Evolutionary conservation across 108 stramenopile species (phyloP).

Genomic region (Cyclotella distinguenda): DNA sequence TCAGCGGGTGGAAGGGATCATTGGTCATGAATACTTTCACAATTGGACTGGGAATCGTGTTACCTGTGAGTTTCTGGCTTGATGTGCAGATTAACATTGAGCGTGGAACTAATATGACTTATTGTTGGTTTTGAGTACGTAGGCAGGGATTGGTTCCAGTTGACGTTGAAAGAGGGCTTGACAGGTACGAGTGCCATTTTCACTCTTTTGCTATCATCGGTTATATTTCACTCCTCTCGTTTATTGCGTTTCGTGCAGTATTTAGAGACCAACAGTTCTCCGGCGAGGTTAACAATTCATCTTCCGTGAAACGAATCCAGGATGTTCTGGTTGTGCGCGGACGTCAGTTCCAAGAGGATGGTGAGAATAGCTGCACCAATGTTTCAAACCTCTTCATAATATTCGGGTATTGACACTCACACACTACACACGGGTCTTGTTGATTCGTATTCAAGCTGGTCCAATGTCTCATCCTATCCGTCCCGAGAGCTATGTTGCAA

Average conservation of each 20-base stretch:
- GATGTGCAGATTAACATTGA: not conserved
- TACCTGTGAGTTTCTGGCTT: slow-evolving; percentile 45
- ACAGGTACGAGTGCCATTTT: slow-evolving; percentile 47
- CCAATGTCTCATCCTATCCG: slow-evolving; percentile 98
- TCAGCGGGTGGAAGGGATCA: slow-evolving; percentile 75
- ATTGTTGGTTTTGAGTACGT: not conserved
- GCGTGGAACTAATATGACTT: not conserved
- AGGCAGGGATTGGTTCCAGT: slow-evolving; percentile 94
- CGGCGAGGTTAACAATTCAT: slow-evolving; percentile 88
- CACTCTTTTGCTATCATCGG: not conserved
- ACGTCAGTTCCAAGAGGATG: slow-evolving; percentile 86
- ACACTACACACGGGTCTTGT: not conserved
- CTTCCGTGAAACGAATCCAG: slow-evolving; percentile 94
- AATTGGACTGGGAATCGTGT: slow-evolving; percentile 98
- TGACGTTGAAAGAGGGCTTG: slow-evolving; percentile 98
- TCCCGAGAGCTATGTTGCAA: slow-evolving; percentile 92
- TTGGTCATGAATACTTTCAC: slow-evolving; percentile 98
- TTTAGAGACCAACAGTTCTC: slow-evolving; percentile 72
- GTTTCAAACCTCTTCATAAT: not conserved
- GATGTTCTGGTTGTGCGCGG: slow-evolving; percentile 80
- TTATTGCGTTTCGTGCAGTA: not conserved
- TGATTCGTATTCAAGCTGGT: not conserved
- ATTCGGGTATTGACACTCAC: not conserved
- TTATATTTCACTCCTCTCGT: not conserved
- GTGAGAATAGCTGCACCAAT: slow-evolving; percentile 35